Evolutionary conservation across 2,329 filamentous ascomycete genomes (phyloP).

Genomic region (Mycogone perniciosa): DNA sequence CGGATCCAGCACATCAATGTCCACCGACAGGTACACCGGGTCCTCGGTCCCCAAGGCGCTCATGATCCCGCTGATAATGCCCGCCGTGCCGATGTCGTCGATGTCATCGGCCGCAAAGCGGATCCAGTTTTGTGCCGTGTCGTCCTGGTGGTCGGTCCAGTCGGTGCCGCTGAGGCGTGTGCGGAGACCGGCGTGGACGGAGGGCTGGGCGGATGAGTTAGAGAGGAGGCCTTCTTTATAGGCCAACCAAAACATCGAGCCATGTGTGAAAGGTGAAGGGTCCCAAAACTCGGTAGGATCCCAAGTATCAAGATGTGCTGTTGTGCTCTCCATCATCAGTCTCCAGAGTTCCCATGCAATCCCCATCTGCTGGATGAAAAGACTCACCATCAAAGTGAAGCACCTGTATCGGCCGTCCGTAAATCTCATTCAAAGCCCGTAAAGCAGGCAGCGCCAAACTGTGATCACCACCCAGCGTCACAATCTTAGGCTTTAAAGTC

Average conservation of each 20-base stretch:
- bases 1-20: constrained; percentile 84
- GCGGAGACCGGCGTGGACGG: constrained; percentile 76
- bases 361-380: neutral
- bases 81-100: constrained; percentile 69
- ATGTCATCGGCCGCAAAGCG: constrained; percentile 79
- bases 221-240: constrained; percentile 72
- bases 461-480: constrained; percentile 70
- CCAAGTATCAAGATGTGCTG: constrained; percentile 74
- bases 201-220: constrained; percentile 61
- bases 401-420: constrained; percentile 59
- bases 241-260: constrained; percentile 88
- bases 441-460: constrained; percentile 64
- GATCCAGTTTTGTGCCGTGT: constrained; percentile 69
- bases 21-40: constrained; percentile 72
- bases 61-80: constrained; percentile 66
- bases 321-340: constrained; percentile 14
- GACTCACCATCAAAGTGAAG: constrained; percentile 60
- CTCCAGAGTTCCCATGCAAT: neutral
- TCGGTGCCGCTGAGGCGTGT: constrained; percentile 64
- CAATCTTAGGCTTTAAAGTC: constrained; percentile 45
- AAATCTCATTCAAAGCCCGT: constrained; percentile 55
- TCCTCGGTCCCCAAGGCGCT: constrained; percentile 64
- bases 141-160: constrained; percentile 63
- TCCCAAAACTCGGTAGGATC: constrained; percentile 74
- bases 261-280: constrained; percentile 68